Conservation (phyloP, 2,329 filamentous ascomycete genomes). For the Xylaria sp. region DNA sequence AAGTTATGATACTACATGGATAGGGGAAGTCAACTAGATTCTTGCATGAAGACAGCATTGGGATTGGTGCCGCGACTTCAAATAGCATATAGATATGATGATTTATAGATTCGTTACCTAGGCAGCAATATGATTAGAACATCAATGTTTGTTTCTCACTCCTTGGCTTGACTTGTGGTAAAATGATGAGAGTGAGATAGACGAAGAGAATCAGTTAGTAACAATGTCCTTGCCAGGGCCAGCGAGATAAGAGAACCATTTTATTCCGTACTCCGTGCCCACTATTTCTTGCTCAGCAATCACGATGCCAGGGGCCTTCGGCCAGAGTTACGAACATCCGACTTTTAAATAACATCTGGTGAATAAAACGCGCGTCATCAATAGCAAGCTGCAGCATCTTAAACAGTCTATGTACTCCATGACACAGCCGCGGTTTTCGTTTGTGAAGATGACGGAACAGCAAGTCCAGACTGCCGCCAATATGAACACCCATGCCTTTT, state of each 20-base stretch:
- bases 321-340: background rate
- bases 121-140: no score
- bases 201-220: no score
- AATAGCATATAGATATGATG: no score
- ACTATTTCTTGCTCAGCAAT: background rate
- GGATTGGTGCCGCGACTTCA: no score
- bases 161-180: no score
- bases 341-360: background rate
- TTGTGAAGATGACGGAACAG: constrained; percentile 20
- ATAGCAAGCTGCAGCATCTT: constrained; percentile 24
- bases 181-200: no score
- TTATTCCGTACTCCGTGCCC: no score
- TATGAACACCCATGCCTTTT: constrained; percentile 22
- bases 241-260: no score
- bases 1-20: constrained; percentile 17
- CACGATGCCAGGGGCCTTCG: background rate
- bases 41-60: background rate
- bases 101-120: no score
- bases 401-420: constrained; percentile 31
- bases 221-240: no score
- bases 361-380: constrained; percentile 9
- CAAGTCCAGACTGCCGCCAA: constrained; percentile 23
- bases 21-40: background rate
- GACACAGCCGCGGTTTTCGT: constrained; percentile 22
- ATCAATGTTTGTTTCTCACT: no score